Conservation (phyloP, 306 rosid genomes). For the Cicer pinnatifidum region DNA sequence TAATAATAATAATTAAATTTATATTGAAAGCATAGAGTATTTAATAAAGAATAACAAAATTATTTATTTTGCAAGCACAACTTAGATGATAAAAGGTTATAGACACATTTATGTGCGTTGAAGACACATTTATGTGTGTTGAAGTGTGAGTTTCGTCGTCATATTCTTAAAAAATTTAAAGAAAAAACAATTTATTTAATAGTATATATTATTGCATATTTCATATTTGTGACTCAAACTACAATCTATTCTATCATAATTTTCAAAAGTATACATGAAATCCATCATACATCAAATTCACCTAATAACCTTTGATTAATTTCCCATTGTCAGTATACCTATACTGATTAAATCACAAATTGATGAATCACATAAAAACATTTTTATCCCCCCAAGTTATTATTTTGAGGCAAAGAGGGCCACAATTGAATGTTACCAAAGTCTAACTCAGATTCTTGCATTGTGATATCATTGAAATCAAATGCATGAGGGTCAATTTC, state of each 20-base stretch:
- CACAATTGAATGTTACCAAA: slow-evolving; percentile 45
- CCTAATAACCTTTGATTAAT: slow-evolving; percentile 44
- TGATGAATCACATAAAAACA: slow-evolving; percentile 33
- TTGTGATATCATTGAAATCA: slow-evolving; percentile 43
- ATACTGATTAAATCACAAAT: slow-evolving; percentile 40
- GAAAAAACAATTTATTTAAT: slow-evolving; percentile 31
- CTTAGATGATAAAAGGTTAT: too few species aligned
- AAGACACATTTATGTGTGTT: too few species aligned
- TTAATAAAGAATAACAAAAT: too few species aligned
- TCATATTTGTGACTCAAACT: slow-evolving; percentile 37
- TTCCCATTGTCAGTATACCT: slow-evolving; percentile 44
- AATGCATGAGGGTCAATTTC: slow-evolving; percentile 39
- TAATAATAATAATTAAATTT: too few species aligned
- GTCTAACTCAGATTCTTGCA: slow-evolving; percentile 40
- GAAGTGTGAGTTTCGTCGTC: too few species aligned
- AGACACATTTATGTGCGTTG: too few species aligned
- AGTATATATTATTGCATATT: slow-evolving; percentile 9
- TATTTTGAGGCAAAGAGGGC: slow-evolving; percentile 50
- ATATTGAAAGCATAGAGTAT: too few species aligned
- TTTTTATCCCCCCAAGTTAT: background rate
- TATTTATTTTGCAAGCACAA: too few species aligned
- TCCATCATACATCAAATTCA: slow-evolving; percentile 35
- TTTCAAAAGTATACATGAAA: slow-evolving; percentile 23
- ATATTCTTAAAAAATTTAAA: too few species aligned
- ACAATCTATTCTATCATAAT: slow-evolving; percentile 39